Evolutionary conservation across 2,329 filamentous ascomycete species (phyloP).

Genomic region (Alternaria viburni): DNA sequence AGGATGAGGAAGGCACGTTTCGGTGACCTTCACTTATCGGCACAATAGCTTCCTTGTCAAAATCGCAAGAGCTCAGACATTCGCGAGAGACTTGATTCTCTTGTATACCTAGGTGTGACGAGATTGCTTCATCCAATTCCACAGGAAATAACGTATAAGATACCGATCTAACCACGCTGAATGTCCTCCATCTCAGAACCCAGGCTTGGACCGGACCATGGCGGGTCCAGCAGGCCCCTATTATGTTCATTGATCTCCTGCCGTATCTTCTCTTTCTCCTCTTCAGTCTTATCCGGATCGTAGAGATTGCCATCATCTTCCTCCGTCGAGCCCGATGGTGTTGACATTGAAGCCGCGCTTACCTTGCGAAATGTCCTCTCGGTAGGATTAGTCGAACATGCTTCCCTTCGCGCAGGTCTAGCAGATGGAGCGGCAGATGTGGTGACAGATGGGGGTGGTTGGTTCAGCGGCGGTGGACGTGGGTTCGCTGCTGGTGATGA

Average conservation of each 20-base stretch:
- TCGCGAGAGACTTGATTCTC: background rate
- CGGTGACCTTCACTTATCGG: background rate
- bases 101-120: background rate
- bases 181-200: background rate
- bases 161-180: background rate
- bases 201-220: background rate
- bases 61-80: background rate
- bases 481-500: background rate
- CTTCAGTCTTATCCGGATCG: background rate
- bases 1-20: background rate
- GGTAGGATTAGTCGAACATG: background rate
- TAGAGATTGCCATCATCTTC: background rate
- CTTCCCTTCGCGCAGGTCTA: rapidly evolving
- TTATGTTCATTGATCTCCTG: background rate
- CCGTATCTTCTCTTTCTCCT: background rate
- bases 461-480: background rate
- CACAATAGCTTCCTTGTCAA: background rate
- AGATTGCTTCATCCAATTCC: background rate
- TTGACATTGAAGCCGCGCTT: background rate
- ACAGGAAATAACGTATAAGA: background rate
- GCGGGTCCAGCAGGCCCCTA: background rate
- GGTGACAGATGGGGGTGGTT: background rate
- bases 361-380: background rate
- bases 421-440: background rate
- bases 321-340: background rate